Evolutionary conservation across 768 basidiomycete species (phyloP).

Genomic region (Dendrothele bispora): DNA sequence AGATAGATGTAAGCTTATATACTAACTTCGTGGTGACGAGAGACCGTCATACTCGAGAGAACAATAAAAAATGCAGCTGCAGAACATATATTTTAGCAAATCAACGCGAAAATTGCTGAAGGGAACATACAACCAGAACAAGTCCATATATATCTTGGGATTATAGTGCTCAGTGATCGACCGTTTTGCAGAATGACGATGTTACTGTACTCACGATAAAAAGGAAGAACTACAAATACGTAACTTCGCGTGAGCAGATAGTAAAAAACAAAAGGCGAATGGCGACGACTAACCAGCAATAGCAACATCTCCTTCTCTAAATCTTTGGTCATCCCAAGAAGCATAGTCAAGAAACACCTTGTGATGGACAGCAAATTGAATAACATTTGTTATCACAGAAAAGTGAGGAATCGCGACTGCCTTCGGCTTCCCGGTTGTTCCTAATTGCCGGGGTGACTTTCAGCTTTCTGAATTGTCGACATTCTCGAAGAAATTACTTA

Average conservation of each 20-base stretch:
- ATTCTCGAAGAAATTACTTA: slow-evolving; percentile 2
- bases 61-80: slow-evolving; percentile 59
- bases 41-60: slow-evolving; percentile 46
- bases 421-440: slow-evolving; percentile 76
- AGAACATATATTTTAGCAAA: background rate
- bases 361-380: slow-evolving; percentile 57
- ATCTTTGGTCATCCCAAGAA: slow-evolving; percentile 47
- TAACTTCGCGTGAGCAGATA: background rate
- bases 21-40: background rate
- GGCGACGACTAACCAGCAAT: slow-evolving; percentile 46
- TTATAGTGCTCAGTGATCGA: background rate
- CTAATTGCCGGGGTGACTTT: too few relatives aligned
- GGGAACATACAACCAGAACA: slow-evolving; percentile 49
- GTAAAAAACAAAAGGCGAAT: background rate
- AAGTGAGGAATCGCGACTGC: slow-evolving; percentile 64
- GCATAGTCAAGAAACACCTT: slow-evolving; percentile 46
- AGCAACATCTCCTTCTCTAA: slow-evolving; percentile 59
- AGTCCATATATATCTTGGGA: slow-evolving; percentile 63
- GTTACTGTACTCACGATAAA: slow-evolving; percentile 50
- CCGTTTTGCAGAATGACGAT: background rate
- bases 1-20: background rate
- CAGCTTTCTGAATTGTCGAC: too few relatives aligned
- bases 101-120: background rate
- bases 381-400: slow-evolving; percentile 58
- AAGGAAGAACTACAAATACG: slow-evolving; percentile 47